These are phyloP conservation scores for Saccharomycopsis hybrid DNA, from an alignment of 1,139 yeast genomes.

Conservation along the genomic window DNA sequence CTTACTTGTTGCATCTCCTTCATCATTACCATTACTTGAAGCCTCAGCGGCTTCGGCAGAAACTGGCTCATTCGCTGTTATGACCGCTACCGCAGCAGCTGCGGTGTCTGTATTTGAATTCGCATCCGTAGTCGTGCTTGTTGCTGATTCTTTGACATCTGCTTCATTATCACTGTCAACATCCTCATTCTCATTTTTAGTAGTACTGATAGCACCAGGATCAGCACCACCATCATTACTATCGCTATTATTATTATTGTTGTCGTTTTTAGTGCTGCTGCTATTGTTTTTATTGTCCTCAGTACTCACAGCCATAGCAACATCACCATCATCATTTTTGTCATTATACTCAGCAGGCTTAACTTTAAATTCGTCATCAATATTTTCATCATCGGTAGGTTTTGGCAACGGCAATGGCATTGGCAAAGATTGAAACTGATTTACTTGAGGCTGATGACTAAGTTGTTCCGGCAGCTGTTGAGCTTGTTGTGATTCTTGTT, in stretches of 20 bases:
- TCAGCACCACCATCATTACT: too few species aligned
- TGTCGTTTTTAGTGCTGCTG: too few species aligned
- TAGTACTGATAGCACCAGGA: not conserved
- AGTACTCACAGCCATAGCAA: not conserved
- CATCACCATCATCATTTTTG: not conserved
- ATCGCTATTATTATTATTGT: not conserved
- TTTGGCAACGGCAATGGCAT: too few species aligned
- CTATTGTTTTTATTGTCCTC: not conserved
- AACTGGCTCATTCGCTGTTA: too few species aligned
- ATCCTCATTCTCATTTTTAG: not conserved
- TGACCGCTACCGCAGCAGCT: too few species aligned
- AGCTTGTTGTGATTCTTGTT: not conserved
- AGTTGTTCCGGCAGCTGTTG: not conserved
- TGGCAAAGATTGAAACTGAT: not conserved
- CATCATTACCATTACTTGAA: too few species aligned
- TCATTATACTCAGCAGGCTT: not conserved
- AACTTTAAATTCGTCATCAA: constrained; percentile 17
- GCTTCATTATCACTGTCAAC: not conserved
- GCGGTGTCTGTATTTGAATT: too few species aligned
- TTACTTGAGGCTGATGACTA: not conserved
- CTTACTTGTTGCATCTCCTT: not conserved
- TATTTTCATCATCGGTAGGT: constrained; percentile 14
- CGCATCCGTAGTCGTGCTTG: too few species aligned
- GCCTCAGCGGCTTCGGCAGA: too few species aligned
- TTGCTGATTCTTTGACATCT: not conserved